These are phyloP conservation scores for Chlorella sp. DNA, from an alignment of 139 green algal species.

Conservation along the genomic window DNA sequence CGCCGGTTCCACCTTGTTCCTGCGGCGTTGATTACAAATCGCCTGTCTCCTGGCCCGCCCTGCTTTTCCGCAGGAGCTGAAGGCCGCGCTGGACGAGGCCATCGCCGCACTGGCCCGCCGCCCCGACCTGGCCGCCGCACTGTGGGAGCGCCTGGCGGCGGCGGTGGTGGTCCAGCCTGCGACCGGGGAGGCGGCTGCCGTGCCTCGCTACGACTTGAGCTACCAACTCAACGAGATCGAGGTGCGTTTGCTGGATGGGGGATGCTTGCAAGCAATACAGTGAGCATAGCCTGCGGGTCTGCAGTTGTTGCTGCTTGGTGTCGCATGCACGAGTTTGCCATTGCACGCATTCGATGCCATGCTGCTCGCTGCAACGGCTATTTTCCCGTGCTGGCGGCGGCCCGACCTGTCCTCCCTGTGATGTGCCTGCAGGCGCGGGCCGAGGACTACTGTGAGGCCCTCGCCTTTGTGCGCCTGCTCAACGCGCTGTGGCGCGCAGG, in stretches of 20 bases:
- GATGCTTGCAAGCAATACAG: too few species aligned
- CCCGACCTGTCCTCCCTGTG: too few species aligned
- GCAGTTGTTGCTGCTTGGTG: neutral
- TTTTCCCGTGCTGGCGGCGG: too few species aligned
- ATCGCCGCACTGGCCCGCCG: conserved; percentile 62
- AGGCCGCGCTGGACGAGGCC: conserved; percentile 59
- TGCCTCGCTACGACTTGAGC: conserved; percentile 52
- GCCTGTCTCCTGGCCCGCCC: too few species aligned
- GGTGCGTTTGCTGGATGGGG: too few species aligned
- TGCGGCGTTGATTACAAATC: too few species aligned
- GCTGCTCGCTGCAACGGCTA: too few species aligned
- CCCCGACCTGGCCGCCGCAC: conserved; percentile 44
- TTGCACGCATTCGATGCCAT: neutral
- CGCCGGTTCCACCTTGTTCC: neutral
- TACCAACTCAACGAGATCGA: conserved; percentile 84
- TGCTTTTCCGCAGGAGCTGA: conserved; percentile 39
- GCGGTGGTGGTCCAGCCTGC: conserved; percentile 59
- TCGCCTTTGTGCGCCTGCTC: conserved; percentile 73
- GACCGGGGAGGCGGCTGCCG: neutral
- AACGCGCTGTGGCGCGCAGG: conserved; percentile 63
- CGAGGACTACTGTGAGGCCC: conserved; percentile 75
- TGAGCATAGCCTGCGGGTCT: too few species aligned
- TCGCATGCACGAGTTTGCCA: neutral
- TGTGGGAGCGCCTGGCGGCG: conserved; percentile 70
- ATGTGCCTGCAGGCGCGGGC: conserved; percentile 33